Conservation (phyloP, 352 stramenopile genomes). For the Phytophthora brassicae region DNA sequence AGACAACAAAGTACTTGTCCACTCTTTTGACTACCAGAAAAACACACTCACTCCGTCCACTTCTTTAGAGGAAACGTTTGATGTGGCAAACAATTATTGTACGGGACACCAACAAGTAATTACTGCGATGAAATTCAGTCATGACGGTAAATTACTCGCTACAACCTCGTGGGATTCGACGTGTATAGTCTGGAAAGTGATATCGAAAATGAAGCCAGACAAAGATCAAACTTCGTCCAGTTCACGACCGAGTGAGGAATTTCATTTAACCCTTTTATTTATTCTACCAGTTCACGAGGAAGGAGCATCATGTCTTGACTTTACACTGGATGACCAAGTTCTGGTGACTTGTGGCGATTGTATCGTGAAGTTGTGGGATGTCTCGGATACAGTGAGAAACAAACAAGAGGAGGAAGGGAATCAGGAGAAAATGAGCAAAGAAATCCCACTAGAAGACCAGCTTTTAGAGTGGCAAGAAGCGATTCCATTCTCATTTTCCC, state of each 20-base stretch:
- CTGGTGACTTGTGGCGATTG: slow-evolving; percentile 48
- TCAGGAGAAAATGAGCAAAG: background rate
- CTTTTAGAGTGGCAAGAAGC: slow-evolving; percentile 38
- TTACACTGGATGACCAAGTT: slow-evolving; percentile 41
- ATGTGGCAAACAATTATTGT: slow-evolving; percentile 23
- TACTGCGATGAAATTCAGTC: slow-evolving; percentile 43
- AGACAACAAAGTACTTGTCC: slow-evolving; percentile 29
- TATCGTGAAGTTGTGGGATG: slow-evolving; percentile 50
- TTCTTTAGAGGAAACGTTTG: background rate
- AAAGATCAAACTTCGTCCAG: background rate
- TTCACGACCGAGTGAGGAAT: background rate
- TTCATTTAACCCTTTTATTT: slow-evolving; percentile 29
- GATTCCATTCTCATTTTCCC: slow-evolving; percentile 42
- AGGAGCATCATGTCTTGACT: slow-evolving; percentile 32
- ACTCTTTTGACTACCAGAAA: slow-evolving; percentile 14
- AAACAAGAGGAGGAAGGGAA: background rate
- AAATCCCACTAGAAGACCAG: slow-evolving; percentile 4
- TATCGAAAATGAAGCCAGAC: background rate
- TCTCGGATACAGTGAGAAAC: slow-evolving; percentile 8
- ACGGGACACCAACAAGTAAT: slow-evolving; percentile 60
- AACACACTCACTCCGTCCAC: slow-evolving; percentile 6
- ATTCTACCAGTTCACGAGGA: slow-evolving; percentile 48
- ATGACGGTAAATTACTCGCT: slow-evolving; percentile 35
- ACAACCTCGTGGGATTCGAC: slow-evolving; percentile 65
- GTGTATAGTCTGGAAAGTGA: slow-evolving; percentile 56